Evolutionary conservation across 345 rosid species (phyloP).

Genomic region (Eucalyptus camaldulensis): DNA sequence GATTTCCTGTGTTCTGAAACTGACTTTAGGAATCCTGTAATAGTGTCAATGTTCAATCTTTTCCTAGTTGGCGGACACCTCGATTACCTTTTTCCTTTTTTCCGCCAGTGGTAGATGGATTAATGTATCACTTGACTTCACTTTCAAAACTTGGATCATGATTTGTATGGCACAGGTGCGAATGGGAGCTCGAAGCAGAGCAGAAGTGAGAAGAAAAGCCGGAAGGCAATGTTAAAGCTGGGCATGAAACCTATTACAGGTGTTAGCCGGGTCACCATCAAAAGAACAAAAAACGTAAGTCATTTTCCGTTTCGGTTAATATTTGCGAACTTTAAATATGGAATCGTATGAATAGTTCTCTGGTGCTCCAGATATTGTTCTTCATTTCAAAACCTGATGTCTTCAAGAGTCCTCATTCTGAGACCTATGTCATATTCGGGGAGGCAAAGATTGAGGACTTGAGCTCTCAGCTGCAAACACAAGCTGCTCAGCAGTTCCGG

Average conservation of each 20-base stretch:
- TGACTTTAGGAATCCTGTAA: not conserved
- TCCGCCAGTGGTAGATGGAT: not conserved
- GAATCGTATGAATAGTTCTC: not conserved
- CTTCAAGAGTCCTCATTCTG: slow-evolving; percentile 82
- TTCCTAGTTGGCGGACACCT: not conserved
- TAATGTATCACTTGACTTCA: not conserved
- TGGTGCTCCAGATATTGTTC: slow-evolving; percentile 46
- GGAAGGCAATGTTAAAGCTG: slow-evolving; percentile 77
- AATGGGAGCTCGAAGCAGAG: slow-evolving; percentile 74
- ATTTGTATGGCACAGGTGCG: slow-evolving; percentile 27
- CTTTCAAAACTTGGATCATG: not conserved
- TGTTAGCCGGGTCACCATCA: slow-evolving; percentile 74
- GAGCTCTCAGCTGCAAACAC: slow-evolving; percentile 87
- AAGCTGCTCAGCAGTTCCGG: slow-evolving; percentile 86
- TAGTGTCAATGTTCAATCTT: not conserved
- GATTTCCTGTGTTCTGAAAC: not conserved
- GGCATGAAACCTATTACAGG: slow-evolving; percentile 82
- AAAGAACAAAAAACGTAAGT: slow-evolving; percentile 68
- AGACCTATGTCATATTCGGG: slow-evolving; percentile 74
- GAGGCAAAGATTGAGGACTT: slow-evolving; percentile 92
- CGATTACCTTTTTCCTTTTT: not conserved
- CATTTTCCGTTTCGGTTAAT: not conserved
- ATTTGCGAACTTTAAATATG: not conserved
- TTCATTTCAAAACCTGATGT: slow-evolving; percentile 86
- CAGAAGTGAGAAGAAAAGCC: slow-evolving; percentile 82